Base-by-base conservation (phyloP, 305 asterid genomes). In the Fraxinus ornus region DNA sequence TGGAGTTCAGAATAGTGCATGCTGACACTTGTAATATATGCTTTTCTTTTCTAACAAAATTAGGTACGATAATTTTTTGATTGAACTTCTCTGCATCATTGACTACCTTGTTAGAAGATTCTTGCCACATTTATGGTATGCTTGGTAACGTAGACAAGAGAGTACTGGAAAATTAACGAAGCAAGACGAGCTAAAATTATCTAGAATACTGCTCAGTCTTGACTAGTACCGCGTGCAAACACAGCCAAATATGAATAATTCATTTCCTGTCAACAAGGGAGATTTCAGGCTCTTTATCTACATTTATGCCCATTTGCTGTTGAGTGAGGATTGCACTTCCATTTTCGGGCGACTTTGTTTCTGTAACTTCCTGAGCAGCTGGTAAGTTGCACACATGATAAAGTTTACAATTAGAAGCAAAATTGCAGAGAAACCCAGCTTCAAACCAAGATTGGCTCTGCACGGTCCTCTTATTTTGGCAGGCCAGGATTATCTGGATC, bases 311-410 rank as follows among this genome's bases (percentile, higher is more conserved):
- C 28, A 47, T 26, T 3, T 33, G 5, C 47, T 32, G 9, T 39
- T 26, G 68, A 47, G 28, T 9, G 21, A 21, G 52, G 4, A 49
- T 37, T 57, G 7, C 30, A 41, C 10, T 17, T 7, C 2, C 44
- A 32, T 73, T 49, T 13, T 60, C 30, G 15, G 28, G 36, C 35
- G 32, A 4, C 1, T 76, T 73, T 80, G 79, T 81, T 22, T 30
- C 81, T 28, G 33, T 80, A 68, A 66, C 76, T 80, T 87, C 89
- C 35, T 84, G 83, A 57, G 33, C 76, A 78, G 49, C 81, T 62
- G 80, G 47, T 74, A 75, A n/a, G 80, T 78, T 78, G 70, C 30
- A 60, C 79, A 80, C 26, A n/a, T 28, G 77, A 73, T 6, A 73
- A 32, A 24, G 24, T 33, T 21, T 35, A 73, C 49, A 72, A 22